Base-by-base conservation (phyloP, 768 basidiomycete species). In the Russula abietina region DNA sequence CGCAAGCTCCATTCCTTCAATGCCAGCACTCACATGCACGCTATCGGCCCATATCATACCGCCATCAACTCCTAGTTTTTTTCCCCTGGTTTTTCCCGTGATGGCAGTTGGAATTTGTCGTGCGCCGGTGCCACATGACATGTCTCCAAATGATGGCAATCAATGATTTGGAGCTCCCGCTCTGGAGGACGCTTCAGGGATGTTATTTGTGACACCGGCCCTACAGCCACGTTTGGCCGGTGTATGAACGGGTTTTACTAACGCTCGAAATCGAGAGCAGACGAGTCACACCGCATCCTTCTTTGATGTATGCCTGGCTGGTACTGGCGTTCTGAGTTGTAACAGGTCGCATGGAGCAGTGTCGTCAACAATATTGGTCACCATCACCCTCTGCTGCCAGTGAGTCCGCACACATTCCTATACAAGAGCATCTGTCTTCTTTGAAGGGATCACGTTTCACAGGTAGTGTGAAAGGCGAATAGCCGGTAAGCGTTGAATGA, bases 361-460 rank as follows among this genome's bases (percentile, higher is more conserved):
- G 38, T n/a, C 17, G 3, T 16, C 36, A 16, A 10, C 12, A 38
- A 62, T 22, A 9, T 22, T n/a, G 6, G 41, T 24, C 43, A 14
- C 22, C 12, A 43, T 24, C 30, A 6, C 2, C 17, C 24, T 36
- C 32, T 28, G 45, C n/a, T 30, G 22, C 12, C 54, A n/a, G n/a
- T n/a, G n/a, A n/a, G n/a, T n/a, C 39, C 19, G 55, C 49, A 22
- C 38, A 14, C 48, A 32, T 48, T 30, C 10, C 46, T 55, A 38
- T 16, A 8, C 32, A 26, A 43, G n/a, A 19, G 39, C 39, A 43
- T 11, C 39, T 30, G 36, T 16, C 38, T 16, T 61, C 2, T 19
- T 41, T 17, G 48, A 58, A 30, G 6, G 26, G n/a, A 49, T 50
- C 48, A 26, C 24, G 60, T 56, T 61, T 61, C 54, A 49, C 17